These are phyloP conservation scores for Mortierella alpina DNA, from an alignment of 192 early-diverging fungal genomes.

Conservation along the genomic window DNA sequence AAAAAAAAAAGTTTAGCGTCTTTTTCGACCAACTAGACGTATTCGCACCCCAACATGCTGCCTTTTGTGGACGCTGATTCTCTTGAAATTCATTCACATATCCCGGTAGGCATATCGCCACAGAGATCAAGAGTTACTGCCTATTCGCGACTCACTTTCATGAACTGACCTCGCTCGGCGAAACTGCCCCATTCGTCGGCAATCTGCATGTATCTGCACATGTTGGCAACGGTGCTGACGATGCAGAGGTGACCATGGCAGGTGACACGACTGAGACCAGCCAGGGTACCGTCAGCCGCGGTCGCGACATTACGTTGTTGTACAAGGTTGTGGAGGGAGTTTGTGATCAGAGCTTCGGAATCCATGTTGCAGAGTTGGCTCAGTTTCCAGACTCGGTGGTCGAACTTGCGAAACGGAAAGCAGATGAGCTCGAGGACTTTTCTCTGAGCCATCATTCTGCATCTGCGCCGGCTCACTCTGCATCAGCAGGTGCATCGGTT, in stretches of 20 bases:
- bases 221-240: constrained; percentile 37
- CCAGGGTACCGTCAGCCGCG: constrained; percentile 8
- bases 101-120: constrained; percentile 73
- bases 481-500: neutral
- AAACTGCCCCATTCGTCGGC: constrained; percentile 76
- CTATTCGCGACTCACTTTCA: constrained; percentile 99
- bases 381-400: constrained; percentile 90
- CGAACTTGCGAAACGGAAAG: constrained; percentile 86
- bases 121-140: constrained; percentile 75
- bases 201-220: constrained; percentile 92
- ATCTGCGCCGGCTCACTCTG: neutral
- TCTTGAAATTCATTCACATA: constrained; percentile 17
- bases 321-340: constrained; percentile 92
- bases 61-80: constrained; percentile 5
- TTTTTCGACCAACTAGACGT: neutral
- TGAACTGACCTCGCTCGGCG: constrained; percentile 88
- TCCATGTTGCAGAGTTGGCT: constrained; percentile 96
- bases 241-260: neutral
- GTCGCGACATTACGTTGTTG: constrained; percentile 84
- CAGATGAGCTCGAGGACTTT: constrained; percentile 88
- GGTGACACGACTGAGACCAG: constrained; percentile 23
- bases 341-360: constrained; percentile 98
- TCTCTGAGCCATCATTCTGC: constrained; percentile 24
- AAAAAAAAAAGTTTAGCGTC: neutral
- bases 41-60: neutral